Evolutionary conservation across 176 grass and related monocot species (phyloP).

Genomic region (Phyllostachys edulis): DNA sequence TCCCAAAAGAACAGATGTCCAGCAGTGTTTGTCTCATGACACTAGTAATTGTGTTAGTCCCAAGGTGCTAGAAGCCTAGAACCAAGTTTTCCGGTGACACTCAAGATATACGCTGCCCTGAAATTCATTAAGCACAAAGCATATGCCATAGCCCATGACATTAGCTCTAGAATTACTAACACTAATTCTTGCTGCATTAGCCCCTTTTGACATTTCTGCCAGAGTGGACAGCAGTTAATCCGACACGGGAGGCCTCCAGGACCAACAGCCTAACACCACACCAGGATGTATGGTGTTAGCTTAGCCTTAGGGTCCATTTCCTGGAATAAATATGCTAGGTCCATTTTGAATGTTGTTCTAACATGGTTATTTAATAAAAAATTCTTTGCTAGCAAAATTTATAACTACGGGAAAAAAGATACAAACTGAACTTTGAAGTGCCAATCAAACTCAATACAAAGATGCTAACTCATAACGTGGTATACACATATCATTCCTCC

Average conservation of each 20-base stretch:
- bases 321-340: neutral
- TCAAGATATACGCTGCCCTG: neutral
- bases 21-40: neutral
- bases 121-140: neutral
- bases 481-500: neutral
- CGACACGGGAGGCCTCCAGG: neutral
- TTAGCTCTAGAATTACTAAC: neutral
- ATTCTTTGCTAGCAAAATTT: neutral
- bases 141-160: neutral
- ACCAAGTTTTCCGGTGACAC: neutral
- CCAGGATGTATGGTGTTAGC: neutral
- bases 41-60: conserved; percentile 14
- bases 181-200: neutral
- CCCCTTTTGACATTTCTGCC: neutral
- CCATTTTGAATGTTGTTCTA: neutral
- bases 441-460: neutral
- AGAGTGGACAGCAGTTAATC: neutral
- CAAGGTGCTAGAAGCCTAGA: neutral
- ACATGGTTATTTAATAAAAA: neutral
- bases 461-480: neutral
- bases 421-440: neutral
- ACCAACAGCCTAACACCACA: neutral
- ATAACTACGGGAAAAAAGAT: neutral
- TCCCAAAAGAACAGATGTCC: neutral
- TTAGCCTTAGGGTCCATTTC: neutral